Evolutionary conservation across 352 stramenopile species (phyloP).

Genomic region (Phytophthora cactorum): DNA sequence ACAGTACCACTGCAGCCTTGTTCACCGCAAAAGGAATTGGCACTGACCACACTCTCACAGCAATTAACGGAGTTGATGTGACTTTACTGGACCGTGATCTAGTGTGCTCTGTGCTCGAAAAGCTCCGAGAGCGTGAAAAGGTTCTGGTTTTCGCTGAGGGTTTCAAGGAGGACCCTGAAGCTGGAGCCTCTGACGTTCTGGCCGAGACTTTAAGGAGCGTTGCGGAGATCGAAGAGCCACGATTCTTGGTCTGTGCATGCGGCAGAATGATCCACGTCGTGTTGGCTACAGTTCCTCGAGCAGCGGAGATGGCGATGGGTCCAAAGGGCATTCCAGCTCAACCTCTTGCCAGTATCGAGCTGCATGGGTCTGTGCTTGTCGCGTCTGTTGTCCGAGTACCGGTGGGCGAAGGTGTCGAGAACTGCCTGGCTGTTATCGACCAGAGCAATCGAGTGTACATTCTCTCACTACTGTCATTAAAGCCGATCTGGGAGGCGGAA

Average conservation of each 20-base stretch:
- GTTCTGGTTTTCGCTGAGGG: constrained; percentile 56
- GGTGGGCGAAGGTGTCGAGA: constrained; percentile 58
- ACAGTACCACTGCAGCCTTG: constrained; percentile 46
- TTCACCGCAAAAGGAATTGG: constrained; percentile 43
- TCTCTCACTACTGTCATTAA: constrained; percentile 61
- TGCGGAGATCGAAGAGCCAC: constrained; percentile 44
- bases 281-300: constrained; percentile 51
- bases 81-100: constrained; percentile 39
- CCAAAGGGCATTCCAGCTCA: constrained; percentile 52
- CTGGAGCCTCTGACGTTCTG: constrained; percentile 11
- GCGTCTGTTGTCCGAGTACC: constrained; percentile 65
- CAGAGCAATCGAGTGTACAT: constrained; percentile 74
- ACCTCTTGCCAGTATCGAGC: constrained; percentile 58
- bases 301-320: constrained; percentile 64
- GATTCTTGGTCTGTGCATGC: constrained; percentile 68
- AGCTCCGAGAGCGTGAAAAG: constrained; percentile 60
- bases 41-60: constrained; percentile 47
- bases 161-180: constrained; percentile 31
- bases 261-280: constrained; percentile 65
- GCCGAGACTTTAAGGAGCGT: constrained; percentile 23
- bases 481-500: constrained; percentile 58
- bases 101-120: constrained; percentile 58
- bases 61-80: constrained; percentile 68
- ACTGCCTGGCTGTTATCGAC: constrained; percentile 70
- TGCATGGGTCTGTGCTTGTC: constrained; percentile 47